Evolutionary conservation across 257 asterid genomes (phyloP), one percentile per base, ranked within the genome.

Genomic region (Nicotiana tomentosiformis): DNA sequence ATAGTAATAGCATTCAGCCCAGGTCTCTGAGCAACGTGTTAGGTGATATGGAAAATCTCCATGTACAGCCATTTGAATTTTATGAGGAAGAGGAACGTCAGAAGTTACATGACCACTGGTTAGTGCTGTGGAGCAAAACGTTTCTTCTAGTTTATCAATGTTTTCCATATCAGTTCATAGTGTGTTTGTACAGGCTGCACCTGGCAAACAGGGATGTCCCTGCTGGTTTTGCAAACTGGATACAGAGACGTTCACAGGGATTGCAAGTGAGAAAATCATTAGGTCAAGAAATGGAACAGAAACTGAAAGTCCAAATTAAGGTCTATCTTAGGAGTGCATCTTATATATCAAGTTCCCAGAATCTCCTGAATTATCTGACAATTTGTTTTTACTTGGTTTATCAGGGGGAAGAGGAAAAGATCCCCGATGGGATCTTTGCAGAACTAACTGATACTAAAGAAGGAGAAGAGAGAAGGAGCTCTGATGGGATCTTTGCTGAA

Each of bases 81-180:
- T 96, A 91, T 77, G 99, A 93, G 90, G 97, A 96, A 87, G 99
- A 96, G 89, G 98, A 94, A 90, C 83, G 84, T 88, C 93, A 87
- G 88, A 96, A 91, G 91, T 90, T 96, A 90, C 93, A 90, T 82
- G 89, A 84, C 18, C 85, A 91, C 89, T 96, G 98, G 99, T 96
- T 87, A 82, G 95, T 90, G 77, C 82, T 82, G 30, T 46, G 35
- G 80, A 77, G 77, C 77, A 51, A 82, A 87, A 12, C 15, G 20
- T 79, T 77, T 78, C 46, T 79, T 80, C 70, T 65, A 39, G 57
- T 85, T 39, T 23, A 79, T 84, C 66, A 61, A 81, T 82, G 86
- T 77, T 60, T 57, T 62, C 79, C 67, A 58, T 74, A 35, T 61
- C 64, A 8, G 55, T 6, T 74, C 80, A 56, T 69, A 80, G 43